phyloP scores from a whole-genome alignment of 2,329 filamentous ascomycete genomes.

The Aspergillus brunneoviolaceus region DNA sequence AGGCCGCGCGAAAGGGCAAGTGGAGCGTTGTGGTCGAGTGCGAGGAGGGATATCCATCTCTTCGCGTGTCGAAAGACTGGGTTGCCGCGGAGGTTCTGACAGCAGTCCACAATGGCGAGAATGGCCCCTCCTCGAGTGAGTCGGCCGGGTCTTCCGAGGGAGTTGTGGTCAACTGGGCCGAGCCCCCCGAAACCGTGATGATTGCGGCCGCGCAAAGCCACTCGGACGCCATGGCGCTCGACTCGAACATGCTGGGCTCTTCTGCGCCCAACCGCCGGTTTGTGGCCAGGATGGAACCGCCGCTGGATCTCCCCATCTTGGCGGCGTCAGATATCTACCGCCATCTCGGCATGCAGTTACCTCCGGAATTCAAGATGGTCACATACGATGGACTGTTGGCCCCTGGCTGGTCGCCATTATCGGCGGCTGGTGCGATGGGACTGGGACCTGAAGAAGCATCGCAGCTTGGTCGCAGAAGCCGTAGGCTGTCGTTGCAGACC shows the following conservation, averaged over 20 bases:
- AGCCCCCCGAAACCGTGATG: slow-evolving; percentile 41
- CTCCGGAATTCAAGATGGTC: slow-evolving; percentile 40
- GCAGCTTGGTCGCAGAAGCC: slow-evolving; percentile 32
- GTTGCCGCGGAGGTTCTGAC: slow-evolving; percentile 38
- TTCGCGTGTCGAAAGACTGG: slow-evolving; percentile 47
- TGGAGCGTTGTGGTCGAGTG: slow-evolving; percentile 45
- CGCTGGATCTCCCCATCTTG: slow-evolving; percentile 44
- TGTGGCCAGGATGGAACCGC: slow-evolving; percentile 43
- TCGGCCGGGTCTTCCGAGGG: slow-evolving; percentile 25
- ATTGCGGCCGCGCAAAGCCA: slow-evolving; percentile 33
- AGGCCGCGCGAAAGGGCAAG: slow-evolving; percentile 22
- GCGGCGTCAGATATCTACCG: slow-evolving; percentile 44
- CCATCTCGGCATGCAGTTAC: slow-evolving; percentile 40
- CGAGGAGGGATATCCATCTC: slow-evolving; percentile 46
- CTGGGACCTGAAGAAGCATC: slow-evolving; percentile 28
- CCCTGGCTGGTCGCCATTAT: slow-evolving; percentile 29
- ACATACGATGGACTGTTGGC: slow-evolving; percentile 42
- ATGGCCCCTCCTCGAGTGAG: slow-evolving; percentile 24
- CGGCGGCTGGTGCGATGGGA: slow-evolving; percentile 23
- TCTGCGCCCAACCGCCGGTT: slow-evolving; percentile 45
- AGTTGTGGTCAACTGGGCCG: slow-evolving; percentile 39
- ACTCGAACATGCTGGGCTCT: slow-evolving; percentile 38
- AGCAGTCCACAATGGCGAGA: slow-evolving; percentile 21
- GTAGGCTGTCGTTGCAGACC: slow-evolving; percentile 32
- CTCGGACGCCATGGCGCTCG: slow-evolving; percentile 37